phyloP scores from a whole-genome alignment of 257 asterid genomes.

The Solanum clarkiae region DNA sequence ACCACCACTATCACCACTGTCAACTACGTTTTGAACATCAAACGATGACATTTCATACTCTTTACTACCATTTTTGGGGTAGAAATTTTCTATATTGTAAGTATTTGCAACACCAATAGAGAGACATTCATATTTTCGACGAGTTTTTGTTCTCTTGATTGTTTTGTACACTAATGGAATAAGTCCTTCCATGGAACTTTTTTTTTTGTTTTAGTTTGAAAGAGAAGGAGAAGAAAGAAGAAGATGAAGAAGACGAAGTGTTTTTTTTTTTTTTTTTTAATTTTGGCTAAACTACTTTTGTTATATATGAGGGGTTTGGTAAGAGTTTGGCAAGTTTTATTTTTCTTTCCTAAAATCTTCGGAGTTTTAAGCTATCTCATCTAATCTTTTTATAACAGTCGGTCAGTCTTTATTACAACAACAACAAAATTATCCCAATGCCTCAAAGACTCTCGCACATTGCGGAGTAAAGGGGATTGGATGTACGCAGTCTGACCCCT shows the following conservation, averaged over 20 bases:
- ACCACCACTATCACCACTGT: neutral
- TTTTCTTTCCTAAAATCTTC: neutral
- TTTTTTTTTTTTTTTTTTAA: neutral
- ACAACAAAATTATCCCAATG: too few relatives aligned
- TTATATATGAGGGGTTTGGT: neutral
- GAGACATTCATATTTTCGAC: conserved; percentile 3
- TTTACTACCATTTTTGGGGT: neutral
- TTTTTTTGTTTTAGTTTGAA: neutral
- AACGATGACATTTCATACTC: neutral
- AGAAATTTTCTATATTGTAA: neutral
- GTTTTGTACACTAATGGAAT: conserved; percentile 6
- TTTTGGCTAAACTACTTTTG: neutral
- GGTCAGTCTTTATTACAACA: too few relatives aligned
- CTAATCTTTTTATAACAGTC: neutral
- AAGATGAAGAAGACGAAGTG: neutral
- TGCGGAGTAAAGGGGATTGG: too few relatives aligned
- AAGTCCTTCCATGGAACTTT: conserved; percentile 3
- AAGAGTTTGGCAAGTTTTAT: neutral
- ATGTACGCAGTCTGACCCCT: too few relatives aligned
- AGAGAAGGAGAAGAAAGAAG: neutral
- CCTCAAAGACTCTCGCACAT: too few relatives aligned
- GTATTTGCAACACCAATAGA: neutral
- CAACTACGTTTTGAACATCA: neutral
- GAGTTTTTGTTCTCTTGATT: conserved; percentile 6
- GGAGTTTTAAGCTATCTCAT: neutral